Evolutionary conservation across 108 stramenopile species (phyloP).

Genomic region (Skeletonema tropicum): DNA sequence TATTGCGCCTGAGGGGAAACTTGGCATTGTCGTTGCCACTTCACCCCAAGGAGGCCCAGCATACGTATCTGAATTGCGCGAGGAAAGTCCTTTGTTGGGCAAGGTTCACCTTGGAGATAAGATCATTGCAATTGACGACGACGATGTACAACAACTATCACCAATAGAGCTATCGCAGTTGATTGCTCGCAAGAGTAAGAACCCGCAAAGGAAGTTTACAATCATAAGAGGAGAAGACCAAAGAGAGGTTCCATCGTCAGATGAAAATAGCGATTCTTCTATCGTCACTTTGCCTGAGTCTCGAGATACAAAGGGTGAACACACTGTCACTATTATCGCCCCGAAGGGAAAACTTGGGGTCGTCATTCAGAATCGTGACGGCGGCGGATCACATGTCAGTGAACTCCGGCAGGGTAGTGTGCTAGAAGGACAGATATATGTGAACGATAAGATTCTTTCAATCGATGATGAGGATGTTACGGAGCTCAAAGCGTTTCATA

Average conservation of each 20-base stretch:
- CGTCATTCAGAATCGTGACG: conserved; percentile 6
- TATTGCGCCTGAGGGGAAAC: conserved; percentile 28
- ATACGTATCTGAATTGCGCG: conserved; percentile 59
- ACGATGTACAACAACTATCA: conserved; percentile 40
- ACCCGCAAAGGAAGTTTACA: conserved; percentile 19
- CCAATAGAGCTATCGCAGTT: conserved; percentile 18
- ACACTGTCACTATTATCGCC: conserved; percentile 11
- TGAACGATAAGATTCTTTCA: conserved; percentile 63
- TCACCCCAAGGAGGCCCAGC: conserved; percentile 29
- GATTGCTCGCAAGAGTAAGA: conserved; percentile 18
- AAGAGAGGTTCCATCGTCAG: background rate
- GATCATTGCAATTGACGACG: conserved; percentile 73
- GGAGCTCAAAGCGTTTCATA: conserved; percentile 42
- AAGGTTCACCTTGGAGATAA: conserved; percentile 59
- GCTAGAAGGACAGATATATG: conserved; percentile 46
- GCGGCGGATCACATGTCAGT: conserved; percentile 22
- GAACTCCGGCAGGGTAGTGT: conserved; percentile 30
- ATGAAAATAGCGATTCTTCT: background rate
- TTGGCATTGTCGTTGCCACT: conserved; percentile 31
- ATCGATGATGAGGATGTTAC: conserved; percentile 62
- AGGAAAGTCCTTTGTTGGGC: conserved; percentile 52
- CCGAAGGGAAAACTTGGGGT: conserved; percentile 27
- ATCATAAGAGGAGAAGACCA: background rate
- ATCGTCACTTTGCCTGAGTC: background rate
- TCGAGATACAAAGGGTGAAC: background rate